These are phyloP conservation scores for Microdochium nivale DNA, from an alignment of 2,329 filamentous ascomycete species.

Conservation along the genomic window DNA sequence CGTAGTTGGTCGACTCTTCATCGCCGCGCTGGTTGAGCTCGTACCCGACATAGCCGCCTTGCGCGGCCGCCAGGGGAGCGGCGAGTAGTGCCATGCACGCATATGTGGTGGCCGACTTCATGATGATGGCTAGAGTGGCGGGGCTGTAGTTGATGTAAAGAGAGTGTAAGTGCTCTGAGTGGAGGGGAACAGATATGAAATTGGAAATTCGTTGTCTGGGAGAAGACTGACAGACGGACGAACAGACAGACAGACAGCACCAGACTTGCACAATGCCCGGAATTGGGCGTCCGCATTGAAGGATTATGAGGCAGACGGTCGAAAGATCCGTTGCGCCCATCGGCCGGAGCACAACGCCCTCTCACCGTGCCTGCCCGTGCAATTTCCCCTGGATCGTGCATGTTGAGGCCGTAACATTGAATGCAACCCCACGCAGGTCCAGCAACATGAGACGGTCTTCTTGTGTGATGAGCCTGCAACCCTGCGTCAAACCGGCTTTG, in stretches of 20 bases:
- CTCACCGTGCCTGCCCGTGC: not conserved
- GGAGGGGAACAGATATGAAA: not conserved
- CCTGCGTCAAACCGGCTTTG: not conserved
- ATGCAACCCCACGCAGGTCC: not conserved
- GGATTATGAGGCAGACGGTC: not conserved
- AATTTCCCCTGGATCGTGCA: conserved; percentile 11
- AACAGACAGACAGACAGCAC: not conserved
- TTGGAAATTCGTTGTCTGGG: not conserved
- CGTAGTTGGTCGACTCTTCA: conserved; percentile 40
- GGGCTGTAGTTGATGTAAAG: not conserved
- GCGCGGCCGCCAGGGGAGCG: conserved; percentile 4
- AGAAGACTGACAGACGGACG: not conserved
- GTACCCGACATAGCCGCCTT: conserved; percentile 47
- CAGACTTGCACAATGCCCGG: not conserved
- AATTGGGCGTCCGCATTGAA: not conserved
- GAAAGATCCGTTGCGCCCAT: not conserved
- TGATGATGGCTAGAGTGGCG: not conserved
- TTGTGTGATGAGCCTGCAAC: not conserved
- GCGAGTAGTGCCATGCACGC: conserved; percentile 14
- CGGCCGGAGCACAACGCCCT: not conserved
- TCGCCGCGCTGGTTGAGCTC: conserved; percentile 41
- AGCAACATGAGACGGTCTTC: not conserved
- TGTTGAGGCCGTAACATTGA: not conserved
- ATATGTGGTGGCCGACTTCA: not conserved
- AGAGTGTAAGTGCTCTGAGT: not conserved